Conservation (phyloP, 2,329 filamentous ascomycete genomes). For the Monosporascus sp. region DNA sequence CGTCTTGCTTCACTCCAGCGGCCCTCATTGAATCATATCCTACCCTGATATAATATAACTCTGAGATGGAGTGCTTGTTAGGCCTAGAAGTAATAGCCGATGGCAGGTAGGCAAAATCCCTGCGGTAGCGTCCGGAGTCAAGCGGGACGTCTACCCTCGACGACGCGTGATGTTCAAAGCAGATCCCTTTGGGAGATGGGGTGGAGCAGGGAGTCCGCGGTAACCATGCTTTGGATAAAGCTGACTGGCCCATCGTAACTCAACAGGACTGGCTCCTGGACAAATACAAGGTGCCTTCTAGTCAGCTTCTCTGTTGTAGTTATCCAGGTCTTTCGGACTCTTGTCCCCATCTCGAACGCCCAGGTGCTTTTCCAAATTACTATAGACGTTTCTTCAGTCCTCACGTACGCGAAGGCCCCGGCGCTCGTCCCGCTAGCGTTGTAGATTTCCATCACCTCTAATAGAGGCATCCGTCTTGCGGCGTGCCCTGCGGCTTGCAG, state of each 20-base stretch:
- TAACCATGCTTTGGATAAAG: background rate
- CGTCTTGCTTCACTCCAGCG: no score
- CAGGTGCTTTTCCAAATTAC: constrained; percentile 14
- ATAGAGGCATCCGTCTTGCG: constrained; percentile 20
- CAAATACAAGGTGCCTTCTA: background rate
- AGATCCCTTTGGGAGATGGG: background rate
- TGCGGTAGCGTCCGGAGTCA: no score
- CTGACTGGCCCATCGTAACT: background rate
- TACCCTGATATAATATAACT: no score
- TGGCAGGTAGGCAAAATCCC: no score
- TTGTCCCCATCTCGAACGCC: constrained; percentile 4
- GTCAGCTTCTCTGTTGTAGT: background rate
- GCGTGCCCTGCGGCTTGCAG: constrained; percentile 16
- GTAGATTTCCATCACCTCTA: constrained; percentile 22
- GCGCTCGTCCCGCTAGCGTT: constrained; percentile 18
- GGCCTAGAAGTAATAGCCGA: no score
- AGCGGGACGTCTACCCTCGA: no score
- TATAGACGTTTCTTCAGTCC: constrained; percentile 3
- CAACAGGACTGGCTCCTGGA: background rate
- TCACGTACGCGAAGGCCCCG: constrained; percentile 22
- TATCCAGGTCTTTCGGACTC: constrained; percentile 8
- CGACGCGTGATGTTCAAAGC: no score
- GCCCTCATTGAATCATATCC: no score
- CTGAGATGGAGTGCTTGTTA: no score
- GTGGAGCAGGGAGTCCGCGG: background rate